Evolutionary conservation across 1,139 yeast genomes (phyloP), one percentile per base, ranked within the genome.

Genomic region (Blastobotrys capitulatus): DNA sequence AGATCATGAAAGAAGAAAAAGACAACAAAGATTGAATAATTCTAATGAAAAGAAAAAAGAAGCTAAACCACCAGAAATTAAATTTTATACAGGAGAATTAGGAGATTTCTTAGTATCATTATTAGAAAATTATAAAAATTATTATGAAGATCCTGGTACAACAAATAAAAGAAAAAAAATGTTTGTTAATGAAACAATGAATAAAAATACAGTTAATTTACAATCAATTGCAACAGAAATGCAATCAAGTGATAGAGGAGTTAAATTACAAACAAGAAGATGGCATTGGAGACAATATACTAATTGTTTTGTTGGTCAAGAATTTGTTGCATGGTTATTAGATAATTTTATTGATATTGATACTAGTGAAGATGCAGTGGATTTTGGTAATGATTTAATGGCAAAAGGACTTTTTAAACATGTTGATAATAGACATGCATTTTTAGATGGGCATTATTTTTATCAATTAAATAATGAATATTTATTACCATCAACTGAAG

Each of bases 361-460:
- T 44, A 80, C 85, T 0, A 71, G 94, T 53, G 97, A 88, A 29
- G 92, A 83, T 18, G 97, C 97, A 0, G 79, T 82, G 0, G 76
- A 71, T 12, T 92, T 74, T 64, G 98, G 97, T 0, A 92, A 88
- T 58, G 64, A 69, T 13, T 68, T 90, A 45, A 84, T 87, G 94
- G 77, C 79, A 13, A 73, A 72, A 46, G 87, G 86, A 0, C 63
- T 92, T 25, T 82, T 92, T 64, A 75, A 70, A 29, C 97, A 92
- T 62, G 97, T 88, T 27, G 89, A 86, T 54, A 74, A 79, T 43
- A 76, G 92, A 40, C 97, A 92, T 62, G 80, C 85, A 1, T 86
- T 92, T 55, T 69, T 89, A 48, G 96, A 90, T 68, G 98, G 98
- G 0, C 90, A 92, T 62, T 92, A 89, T 63, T 90, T 90, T 63